Base-by-base conservation (phyloP, 371 early-diverging fungal genomes). In the Apophysomyces elegans region DNA sequence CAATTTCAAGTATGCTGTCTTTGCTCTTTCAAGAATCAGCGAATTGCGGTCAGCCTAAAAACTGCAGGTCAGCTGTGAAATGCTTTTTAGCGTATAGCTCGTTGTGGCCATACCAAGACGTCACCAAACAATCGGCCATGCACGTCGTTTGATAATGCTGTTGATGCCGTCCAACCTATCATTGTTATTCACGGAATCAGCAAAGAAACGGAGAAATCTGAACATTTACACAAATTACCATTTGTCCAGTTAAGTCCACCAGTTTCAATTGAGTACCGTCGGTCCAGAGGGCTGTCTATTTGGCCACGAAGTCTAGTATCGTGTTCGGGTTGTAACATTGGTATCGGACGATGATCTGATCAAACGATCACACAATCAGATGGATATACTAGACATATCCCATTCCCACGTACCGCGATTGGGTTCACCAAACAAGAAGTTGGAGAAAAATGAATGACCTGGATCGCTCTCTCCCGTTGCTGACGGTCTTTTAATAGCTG, bases 361-460 rank as follows among this genome's bases (percentile, higher is more conserved):
- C 32, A 56, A 62, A 50, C 35, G 32, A 50, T 41, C 12, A 26
- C 13, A 32, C 32, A 16, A 7, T 61, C 44, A 56, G 45, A 5
- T 56, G 45, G 16, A 57, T 9, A 2, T 46, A 12, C 12, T 37
- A 45, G 43, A 56, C 18, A 37, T 54, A 7, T 18, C 21, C 16
- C 14, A 37, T 39, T 50, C 14, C 16, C 37, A 39, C 44, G 47
- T 61, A 62, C 63, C 47, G 59, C 50, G 45, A 59, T 35, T 61
- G 4, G 74, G 70, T 58, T 79, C 80, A 9, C 80, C 80, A 67
- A 80, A 80, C 39, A 80, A 63, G 37, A 80, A 80, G 60, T 69
- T 80, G 1, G 77, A 77, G 60, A 80, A 80, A 63, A 80, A 77
- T 0, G 80, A 80, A 32, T 70, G 60, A 8, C 69, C 63, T n/a